Evolutionary conservation across 495 filamentous ascomycete genomes (phyloP), one percentile per base, ranked within the genome.

Genomic region (Penicillium lagena): DNA sequence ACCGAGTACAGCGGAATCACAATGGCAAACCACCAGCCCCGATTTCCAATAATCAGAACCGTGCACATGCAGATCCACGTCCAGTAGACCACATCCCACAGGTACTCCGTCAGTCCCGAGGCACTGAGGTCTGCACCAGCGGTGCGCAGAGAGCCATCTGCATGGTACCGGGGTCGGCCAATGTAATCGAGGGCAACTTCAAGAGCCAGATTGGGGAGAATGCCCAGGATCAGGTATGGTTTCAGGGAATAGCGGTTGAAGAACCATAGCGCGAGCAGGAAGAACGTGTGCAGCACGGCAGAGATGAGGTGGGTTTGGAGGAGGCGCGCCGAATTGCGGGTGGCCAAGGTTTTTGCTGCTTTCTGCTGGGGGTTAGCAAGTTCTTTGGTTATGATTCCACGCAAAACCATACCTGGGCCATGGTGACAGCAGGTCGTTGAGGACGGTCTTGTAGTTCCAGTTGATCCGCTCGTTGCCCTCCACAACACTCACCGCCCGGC

Each of bases 1-100:
- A 71, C 63, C 0, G 82, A 85, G 61, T 85, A 90, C 12, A 78
- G 55, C 1, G 86, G 86, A n/a, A 89, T 72, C 12, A 83, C 75
- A 29, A 67, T 56, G 77, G 80, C 89, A 22, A 89, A 51, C 64
- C 86, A 79, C 88, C 88, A 93, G 10, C 76, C 84, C 62, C 80
- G 77, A 22, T 87, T 86, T 38, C 89, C 77, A 4, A 89, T 37
- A 9, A 79, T 80, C 2, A 78, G 86, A 7, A 79, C 64, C 7
- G 77, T 64, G 28, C 22, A 22, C 22, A 88, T 70, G 17, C 79
- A 83, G 13, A 73, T 80, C 83, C 86, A 89, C 1, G 87, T 90
- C 68, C 93, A 90, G 74, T 95, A 97, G 30, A 96, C 71, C 22
- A 96, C 76, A 70, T 98, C 93, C 77, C 91, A 97, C 85, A 96